A percentile compares a stretch with the other conserved stretches of the same genome.
phyloP scores from a whole-genome alignment of 1,284 basidiomycete genomes.

The Sanguinoderma infundibulare region DNA sequence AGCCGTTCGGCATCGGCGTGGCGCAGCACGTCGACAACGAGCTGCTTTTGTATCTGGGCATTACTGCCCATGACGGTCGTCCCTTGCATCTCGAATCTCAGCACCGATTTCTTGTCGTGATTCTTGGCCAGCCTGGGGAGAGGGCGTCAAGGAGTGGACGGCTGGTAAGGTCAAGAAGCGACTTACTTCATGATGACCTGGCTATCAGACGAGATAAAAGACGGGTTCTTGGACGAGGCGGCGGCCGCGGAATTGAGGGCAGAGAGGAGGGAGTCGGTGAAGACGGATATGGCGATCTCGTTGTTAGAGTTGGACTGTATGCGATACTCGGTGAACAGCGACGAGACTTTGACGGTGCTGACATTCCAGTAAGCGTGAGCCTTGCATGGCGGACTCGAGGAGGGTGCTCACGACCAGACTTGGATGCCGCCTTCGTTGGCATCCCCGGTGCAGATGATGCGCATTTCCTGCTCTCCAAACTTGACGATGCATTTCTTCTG shows the following conservation, averaged over 20 bases:
- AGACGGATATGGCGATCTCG: slow-evolving; percentile 76
- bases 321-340: slow-evolving; percentile 81
- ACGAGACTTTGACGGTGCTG: slow-evolving; percentile 55
- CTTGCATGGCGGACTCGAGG: not conserved
- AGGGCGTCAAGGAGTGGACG: not conserved
- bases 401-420: slow-evolving; percentile 84
- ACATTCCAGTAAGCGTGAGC: slow-evolving; percentile 45
- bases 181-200: slow-evolving; percentile 73
- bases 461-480: slow-evolving; percentile 77
- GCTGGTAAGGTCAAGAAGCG: not conserved
- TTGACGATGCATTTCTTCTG: slow-evolving; percentile 85
- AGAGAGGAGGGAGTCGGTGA: slow-evolving; percentile 76
- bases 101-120: slow-evolving; percentile 70
- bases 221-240: slow-evolving; percentile 21
- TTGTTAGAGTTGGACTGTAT: slow-evolving; percentile 89
- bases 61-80: slow-evolving; percentile 56
- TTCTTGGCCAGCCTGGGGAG: slow-evolving; percentile 70
- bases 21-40: slow-evolving; percentile 78
- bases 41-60: slow-evolving; percentile 71
- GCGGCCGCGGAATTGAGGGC: slow-evolving; percentile 67
- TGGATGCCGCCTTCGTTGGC: slow-evolving; percentile 85
- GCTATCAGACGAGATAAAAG: slow-evolving; percentile 26
- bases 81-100: slow-evolving; percentile 74
- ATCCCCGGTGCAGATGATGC: slow-evolving; percentile 84
- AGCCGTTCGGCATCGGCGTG: slow-evolving; percentile 74